These are phyloP conservation scores for Raphanus hybrid DNA, from an alignment of 441 rosid species.

Conservation along the genomic window DNA sequence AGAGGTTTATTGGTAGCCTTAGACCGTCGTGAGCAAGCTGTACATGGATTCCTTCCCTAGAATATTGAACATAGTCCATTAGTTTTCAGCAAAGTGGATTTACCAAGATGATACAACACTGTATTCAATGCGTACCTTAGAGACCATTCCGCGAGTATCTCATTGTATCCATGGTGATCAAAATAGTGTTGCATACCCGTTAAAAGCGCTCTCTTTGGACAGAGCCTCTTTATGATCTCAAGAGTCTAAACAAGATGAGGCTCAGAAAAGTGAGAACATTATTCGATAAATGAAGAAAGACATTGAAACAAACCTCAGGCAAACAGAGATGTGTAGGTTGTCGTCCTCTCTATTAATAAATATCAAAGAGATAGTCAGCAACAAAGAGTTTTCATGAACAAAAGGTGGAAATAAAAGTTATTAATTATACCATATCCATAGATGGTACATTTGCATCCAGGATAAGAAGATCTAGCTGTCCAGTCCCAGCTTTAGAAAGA, in stretches of 20 bases:
- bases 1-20: constrained; percentile 68
- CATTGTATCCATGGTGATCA: constrained; percentile 81
- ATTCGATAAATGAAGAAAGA: constrained; percentile 6
- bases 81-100: constrained; percentile 9
- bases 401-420: constrained; percentile 18
- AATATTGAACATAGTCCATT: constrained; percentile 19
- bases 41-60: constrained; percentile 90
- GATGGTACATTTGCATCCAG: constrained; percentile 64
- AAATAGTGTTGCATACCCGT: constrained; percentile 87
- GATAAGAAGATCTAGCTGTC: constrained; percentile 90
- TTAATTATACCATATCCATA: constrained; percentile 8
- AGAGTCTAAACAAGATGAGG: constrained; percentile 54
- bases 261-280: neutral
- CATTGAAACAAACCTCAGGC: constrained; percentile 65
- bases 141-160: constrained; percentile 80
- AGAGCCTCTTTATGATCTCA: constrained; percentile 77
- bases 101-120: constrained; percentile 1
- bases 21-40: constrained; percentile 91
- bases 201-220: constrained; percentile 82
- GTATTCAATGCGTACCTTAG: constrained; percentile 52
- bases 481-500: constrained; percentile 76
- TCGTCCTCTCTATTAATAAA: constrained; percentile 51
- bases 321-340: constrained; percentile 70
- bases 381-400: constrained; percentile 9
- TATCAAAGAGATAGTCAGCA: constrained; percentile 29